A percentile compares a stretch with the other conserved stretches of the same genome.
phyloP scores from a whole-genome alignment of 2,329 filamentous ascomycete genomes.

The Sphaerulina musiva region DNA sequence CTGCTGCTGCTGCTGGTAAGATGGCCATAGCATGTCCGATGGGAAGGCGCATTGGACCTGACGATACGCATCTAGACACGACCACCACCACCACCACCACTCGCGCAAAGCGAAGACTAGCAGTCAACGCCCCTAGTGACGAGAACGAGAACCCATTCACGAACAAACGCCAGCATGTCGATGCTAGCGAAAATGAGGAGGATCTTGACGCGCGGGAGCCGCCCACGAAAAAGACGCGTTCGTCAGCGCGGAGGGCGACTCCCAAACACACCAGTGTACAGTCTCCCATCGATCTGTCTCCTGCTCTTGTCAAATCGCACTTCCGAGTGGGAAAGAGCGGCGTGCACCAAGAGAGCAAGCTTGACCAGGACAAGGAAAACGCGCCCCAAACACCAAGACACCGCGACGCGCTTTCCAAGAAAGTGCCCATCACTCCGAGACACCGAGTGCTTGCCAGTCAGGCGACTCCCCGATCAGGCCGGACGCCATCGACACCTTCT shows the following conservation, averaged over 20 bases:
- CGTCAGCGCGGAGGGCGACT: constrained; percentile 35
- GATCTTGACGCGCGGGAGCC: constrained; percentile 30
- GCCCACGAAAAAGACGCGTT: constrained; percentile 33
- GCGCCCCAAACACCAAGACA: constrained; percentile 68
- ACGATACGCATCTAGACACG: constrained; percentile 5
- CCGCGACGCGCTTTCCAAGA: constrained; percentile 66
- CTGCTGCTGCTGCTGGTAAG: constrained; percentile 35
- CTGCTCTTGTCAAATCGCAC: constrained; percentile 44
- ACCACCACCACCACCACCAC: constrained; percentile 32
- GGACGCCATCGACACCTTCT: constrained; percentile 64
- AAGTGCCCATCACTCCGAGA: constrained; percentile 68
- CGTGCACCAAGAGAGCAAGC: constrained; percentile 36
- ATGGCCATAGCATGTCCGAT: constrained; percentile 20
- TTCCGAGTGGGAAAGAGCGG: constrained; percentile 37
- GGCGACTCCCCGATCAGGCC: constrained; percentile 70
- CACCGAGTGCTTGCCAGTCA: constrained; percentile 75
- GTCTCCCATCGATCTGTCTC: constrained; percentile 39
- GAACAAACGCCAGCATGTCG: constrained; percentile 36
- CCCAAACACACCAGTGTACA: constrained; percentile 45
- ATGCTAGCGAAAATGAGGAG: constrained; percentile 40
- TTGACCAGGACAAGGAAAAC: constrained; percentile 21
- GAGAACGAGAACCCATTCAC: constrained; percentile 61
- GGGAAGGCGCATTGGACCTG: constrained; percentile 14
- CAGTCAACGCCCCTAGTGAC: constrained; percentile 51
- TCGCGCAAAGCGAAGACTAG: constrained; percentile 40